Evolutionary conservation across 1,284 basidiomycete species (phyloP), one percentile per base, ranked within the genome.

Genomic region (Cutaneotrichosporon cyanovorans): DNA sequence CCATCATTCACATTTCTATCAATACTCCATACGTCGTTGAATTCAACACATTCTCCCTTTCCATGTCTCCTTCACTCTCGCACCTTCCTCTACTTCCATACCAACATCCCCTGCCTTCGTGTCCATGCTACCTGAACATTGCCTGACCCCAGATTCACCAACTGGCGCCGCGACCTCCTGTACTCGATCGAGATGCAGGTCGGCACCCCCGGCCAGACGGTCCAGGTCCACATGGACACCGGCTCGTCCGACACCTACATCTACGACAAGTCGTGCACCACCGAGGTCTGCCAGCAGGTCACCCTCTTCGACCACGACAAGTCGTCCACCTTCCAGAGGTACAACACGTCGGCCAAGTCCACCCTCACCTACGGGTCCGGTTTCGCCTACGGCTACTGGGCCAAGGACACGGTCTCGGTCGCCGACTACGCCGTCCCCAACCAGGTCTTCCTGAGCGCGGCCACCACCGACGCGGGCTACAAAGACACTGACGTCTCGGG

Each of bases 361-460:
- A 84, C 50, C n/a, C 65, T 93, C 48, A 76, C 77, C 2, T 97
- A 96, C 58, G 91, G 88, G 21, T 82, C 79, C 34, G 92, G 91
- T 8, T 71, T 77, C 40, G 90, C 85, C 0, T 62, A 73, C 0
- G 92, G 92, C 2, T 60, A 64, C 5, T 78, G 92, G 11, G 86
- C 75, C 1, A 61, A 74, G 15, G 92, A 96, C 57, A 74, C 74
- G 2, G 79, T 93, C 4, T 78, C 83, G 57, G 82, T 91, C 77
- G 87, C 81, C 2, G 87, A 86, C 1, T 88, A 86, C 65, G 76
- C 77, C 12, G 81, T 89, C 4, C 58, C 73, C 10, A 77, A 79
- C 41, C 85, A 89, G 63, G 72, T 75, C 0, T 84, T 87, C 57
- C 30, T 41, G 5, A 30, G 18, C 10, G 38, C 36, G n/a, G 18